A percentile compares a stretch with the other conserved stretches of the same genome.
phyloP scores from a whole-genome alignment of 805 yeast species.

The Metschnikowia picachoensis region DNA sequence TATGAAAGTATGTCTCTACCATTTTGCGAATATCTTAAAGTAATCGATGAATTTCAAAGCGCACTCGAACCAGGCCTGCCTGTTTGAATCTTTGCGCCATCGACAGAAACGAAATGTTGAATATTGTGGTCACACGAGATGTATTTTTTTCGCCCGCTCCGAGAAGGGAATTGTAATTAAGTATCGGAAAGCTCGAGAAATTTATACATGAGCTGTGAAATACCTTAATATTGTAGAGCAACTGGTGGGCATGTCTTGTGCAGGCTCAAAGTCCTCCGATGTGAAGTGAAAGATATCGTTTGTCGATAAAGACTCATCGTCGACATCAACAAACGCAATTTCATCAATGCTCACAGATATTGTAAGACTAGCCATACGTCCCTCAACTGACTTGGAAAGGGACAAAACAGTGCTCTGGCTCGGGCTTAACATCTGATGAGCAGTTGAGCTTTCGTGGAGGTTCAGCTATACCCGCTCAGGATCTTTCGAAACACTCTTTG shows the following conservation, averaged over 20 bases:
- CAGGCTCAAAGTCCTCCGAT: slow-evolving; percentile 14
- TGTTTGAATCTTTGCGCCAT: slow-evolving; percentile 9
- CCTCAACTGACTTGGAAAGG: not conserved
- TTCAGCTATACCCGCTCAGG: too few species aligned
- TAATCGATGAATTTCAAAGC: slow-evolving; percentile 19
- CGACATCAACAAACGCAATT: slow-evolving; percentile 1
- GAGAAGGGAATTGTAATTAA: slow-evolving; percentile 15
- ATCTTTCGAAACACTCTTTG: not conserved
- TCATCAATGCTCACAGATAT: not conserved
- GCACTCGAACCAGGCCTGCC: slow-evolving; percentile 13
- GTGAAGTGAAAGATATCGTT: slow-evolving; percentile 19
- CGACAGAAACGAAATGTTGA: slow-evolving; percentile 17
- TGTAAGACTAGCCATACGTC: not conserved
- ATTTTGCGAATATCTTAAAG: slow-evolving; percentile 14
- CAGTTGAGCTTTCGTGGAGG: too few species aligned
- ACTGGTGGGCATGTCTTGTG: slow-evolving; percentile 17
- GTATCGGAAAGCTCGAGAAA: slow-evolving; percentile 18
- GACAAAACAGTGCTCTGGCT: not conserved
- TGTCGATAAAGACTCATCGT: slow-evolving; percentile 6
- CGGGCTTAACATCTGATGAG: not conserved
- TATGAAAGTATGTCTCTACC: slow-evolving; percentile 19
- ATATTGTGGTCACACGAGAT: slow-evolving; percentile 25
- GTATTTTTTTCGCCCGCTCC: slow-evolving; percentile 14
- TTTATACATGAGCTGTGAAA: slow-evolving; percentile 21
- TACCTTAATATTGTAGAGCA: slow-evolving; percentile 21